phyloP scores from a whole-genome alignment of 257 asterid species.

The Solanum rostratum region DNA sequence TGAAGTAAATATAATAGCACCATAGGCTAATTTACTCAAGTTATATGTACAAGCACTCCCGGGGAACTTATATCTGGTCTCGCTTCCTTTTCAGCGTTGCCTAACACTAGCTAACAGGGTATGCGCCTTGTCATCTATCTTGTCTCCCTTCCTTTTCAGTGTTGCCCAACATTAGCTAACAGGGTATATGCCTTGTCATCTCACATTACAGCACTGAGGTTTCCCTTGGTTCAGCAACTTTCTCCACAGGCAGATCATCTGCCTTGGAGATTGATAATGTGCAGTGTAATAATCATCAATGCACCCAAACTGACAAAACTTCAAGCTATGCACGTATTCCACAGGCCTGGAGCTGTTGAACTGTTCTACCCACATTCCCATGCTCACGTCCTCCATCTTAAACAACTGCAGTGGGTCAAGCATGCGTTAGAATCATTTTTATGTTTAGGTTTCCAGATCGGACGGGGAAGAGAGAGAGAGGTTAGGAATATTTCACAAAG shows the following conservation, averaged over 20 bases:
- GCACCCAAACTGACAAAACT: slow-evolving; percentile 92
- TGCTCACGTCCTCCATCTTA: slow-evolving; percentile 98
- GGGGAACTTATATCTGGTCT: background rate
- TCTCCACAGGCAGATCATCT: slow-evolving; percentile 90
- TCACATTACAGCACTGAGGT: slow-evolving; percentile 82
- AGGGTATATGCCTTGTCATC: slow-evolving; percentile 26
- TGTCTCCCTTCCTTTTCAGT: background rate
- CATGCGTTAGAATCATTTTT: background rate
- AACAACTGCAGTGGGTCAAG: slow-evolving; percentile 42
- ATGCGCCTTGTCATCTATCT: slow-evolving; percentile 27
- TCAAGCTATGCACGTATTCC: slow-evolving; percentile 71
- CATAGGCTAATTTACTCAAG: background rate
- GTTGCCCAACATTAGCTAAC: background rate
- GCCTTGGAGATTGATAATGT: slow-evolving; percentile 91
- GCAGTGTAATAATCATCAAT: slow-evolving; percentile 70
- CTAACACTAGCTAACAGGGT: background rate
- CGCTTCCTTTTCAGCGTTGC: background rate
- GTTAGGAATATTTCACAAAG: background rate
- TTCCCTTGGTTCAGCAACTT: slow-evolving; percentile 44
- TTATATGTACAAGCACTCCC: slow-evolving; percentile 4
- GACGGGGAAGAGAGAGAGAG: background rate
- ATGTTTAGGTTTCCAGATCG: background rate
- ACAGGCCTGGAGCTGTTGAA: slow-evolving; percentile 54
- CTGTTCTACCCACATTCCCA: slow-evolving; percentile 97
- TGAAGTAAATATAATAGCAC: background rate